Evolutionary conservation across 495 filamentous ascomycete species (phyloP).

Genomic region (Hamigera avellanea): DNA sequence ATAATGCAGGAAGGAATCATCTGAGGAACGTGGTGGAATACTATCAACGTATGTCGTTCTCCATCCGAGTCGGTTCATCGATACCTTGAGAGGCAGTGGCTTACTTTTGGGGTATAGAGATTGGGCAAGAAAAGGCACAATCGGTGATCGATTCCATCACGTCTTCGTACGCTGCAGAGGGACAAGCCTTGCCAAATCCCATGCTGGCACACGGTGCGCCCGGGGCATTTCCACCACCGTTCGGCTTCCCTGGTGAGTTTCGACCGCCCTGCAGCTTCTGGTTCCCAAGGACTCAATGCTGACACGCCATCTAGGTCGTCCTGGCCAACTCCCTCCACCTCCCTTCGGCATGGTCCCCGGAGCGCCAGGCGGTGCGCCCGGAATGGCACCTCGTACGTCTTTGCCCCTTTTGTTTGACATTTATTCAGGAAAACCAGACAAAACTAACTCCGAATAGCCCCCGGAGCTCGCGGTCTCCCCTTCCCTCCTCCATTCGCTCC

Average conservation of each 20-base stretch:
- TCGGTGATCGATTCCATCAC: constrained; percentile 97
- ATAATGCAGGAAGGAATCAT: constrained; percentile 94
- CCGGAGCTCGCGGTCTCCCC: constrained; percentile 50
- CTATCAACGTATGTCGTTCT: constrained; percentile 75
- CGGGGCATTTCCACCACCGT: constrained; percentile 37
- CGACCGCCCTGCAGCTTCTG: too few relatives aligned
- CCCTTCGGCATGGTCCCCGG: constrained; percentile 42
- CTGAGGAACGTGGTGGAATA: constrained; percentile 95
- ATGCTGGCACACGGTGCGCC: constrained; percentile 48
- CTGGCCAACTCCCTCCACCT: constrained; percentile 43
- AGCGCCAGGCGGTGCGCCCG: constrained; percentile 27
- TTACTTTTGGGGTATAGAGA: constrained; percentile 47
- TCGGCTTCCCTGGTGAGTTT: constrained; percentile 44
- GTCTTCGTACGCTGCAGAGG: constrained; percentile 84
- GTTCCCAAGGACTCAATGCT: too few relatives aligned
- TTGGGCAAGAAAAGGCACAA: constrained; percentile 96
- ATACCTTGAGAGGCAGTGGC: background rate
- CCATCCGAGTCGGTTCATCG: background rate
- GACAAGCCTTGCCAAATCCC: constrained; percentile 73
- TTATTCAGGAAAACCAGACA: background rate
- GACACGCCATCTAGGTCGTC: constrained; percentile 14
- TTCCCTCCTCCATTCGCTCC: constrained; percentile 49
- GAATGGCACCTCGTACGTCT: constrained; percentile 36
- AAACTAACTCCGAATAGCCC: constrained; percentile 21
- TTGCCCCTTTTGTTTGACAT: background rate